Base-by-base conservation (phyloP, 2,329 filamentous ascomycete species). In the Sporothrix mexicana region DNA sequence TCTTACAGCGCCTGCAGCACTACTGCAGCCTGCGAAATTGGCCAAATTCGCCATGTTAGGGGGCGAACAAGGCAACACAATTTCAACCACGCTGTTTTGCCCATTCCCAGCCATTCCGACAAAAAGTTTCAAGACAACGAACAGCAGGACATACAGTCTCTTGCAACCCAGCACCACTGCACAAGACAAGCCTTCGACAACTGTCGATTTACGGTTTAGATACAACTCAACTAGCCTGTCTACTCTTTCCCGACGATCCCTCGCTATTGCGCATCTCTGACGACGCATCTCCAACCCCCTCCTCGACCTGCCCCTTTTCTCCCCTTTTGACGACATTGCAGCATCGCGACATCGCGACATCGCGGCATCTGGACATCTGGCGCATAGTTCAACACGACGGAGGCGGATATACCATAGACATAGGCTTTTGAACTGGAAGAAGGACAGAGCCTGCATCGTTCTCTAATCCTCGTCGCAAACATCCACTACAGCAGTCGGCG, bases 51-150 rank as follows among this genome's bases (percentile, higher is more conserved):
- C 30, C 30, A 30, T 30, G 30, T 5, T 30, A 30, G 30, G 30
- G 30, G 5, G 30, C 3, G 30, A 36, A 7, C 30, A 36, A 66
- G 41, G 61, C 61, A 66, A 17, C 61, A 25, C 45, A n/a, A 25
- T 45, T 64, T 64, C 45, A 2, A 9, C 30, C 30, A 36, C 2
- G 5, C 30, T 30, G 1, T 53, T 30, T 17, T 36, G 23, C 9
- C 30, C 30, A 36, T 67, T 67, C 64, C 64, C 64, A 51, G 64
- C 64, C 64, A 49, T 67, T 67, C 62, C 64, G 62, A 30, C 43
- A 15, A 64, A 25, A 12, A 55, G n/a, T 36, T 36, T 36, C 30
- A 36, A 23, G 36, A 49, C 61, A 49, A 66, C 61, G 13, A 36
- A 36, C 30, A 36, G 30, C 30, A 6, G 30, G 30, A 36, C 2